Evolutionary conservation across 1,284 basidiomycete genomes (phyloP).

Genomic region (Heimioporus retisporus): DNA sequence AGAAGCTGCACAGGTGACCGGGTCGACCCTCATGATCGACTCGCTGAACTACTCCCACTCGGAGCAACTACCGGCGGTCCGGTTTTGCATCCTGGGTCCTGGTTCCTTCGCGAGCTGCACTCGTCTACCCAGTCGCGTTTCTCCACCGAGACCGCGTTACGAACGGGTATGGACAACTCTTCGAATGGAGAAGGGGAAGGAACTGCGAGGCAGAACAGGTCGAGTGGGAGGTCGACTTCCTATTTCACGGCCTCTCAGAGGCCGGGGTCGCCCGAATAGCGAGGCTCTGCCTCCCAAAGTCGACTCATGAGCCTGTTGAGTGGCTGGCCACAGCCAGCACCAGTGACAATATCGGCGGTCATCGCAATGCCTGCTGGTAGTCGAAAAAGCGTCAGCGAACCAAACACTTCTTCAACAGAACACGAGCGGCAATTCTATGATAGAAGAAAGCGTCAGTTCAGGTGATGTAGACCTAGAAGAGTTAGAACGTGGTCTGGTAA

Average conservation of each 20-base stretch:
- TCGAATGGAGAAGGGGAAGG: conserved; percentile 66
- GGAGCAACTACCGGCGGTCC: conserved; percentile 51
- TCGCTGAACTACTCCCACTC: conserved; percentile 31
- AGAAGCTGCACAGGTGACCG: conserved; percentile 26
- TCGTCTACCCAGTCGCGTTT: conserved; percentile 57
- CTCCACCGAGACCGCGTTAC: conserved; percentile 59
- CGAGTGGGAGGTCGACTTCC: conserved; percentile 15
- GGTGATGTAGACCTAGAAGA: conserved; percentile 59
- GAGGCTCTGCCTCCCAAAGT: conserved; percentile 62
- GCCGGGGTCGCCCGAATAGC: conserved; percentile 52
- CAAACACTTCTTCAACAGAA: conserved; percentile 61
- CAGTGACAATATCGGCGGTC: conserved; percentile 44
- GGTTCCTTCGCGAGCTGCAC: conserved; percentile 78
- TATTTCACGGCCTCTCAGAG: conserved; percentile 18
- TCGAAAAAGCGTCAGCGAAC: conserved; percentile 75
- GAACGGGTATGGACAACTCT: conserved; percentile 50
- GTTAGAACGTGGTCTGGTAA: conserved; percentile 74
- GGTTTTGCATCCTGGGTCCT: conserved; percentile 80
- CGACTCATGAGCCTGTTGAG: conserved; percentile 73
- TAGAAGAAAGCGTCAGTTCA: conserved; percentile 43
- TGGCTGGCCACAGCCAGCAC: conserved; percentile 63
- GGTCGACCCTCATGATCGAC: conserved; percentile 44
- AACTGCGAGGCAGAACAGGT: conserved; percentile 66
- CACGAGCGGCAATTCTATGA: conserved; percentile 41
- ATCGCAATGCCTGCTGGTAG: conserved; percentile 45